A percentile compares a stretch with the other conserved stretches of the same genome.
Conservation (phyloP, 495 filamentous ascomycete genomes). For the Talaromyces liani region DNA sequence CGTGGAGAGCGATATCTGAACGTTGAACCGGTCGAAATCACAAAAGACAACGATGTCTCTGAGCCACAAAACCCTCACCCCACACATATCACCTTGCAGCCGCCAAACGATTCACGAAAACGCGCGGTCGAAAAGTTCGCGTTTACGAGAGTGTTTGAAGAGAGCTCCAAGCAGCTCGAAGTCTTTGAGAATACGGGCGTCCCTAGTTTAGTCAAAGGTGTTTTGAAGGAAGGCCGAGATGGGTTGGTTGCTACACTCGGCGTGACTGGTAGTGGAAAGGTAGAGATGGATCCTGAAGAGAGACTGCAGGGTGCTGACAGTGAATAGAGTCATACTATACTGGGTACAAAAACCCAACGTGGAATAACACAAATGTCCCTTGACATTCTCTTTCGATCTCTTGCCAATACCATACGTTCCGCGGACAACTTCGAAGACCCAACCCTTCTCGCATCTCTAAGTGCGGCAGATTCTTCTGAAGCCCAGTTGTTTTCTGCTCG, state of each 20-base stretch:
- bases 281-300: conserved; percentile 20
- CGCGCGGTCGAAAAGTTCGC: conserved; percentile 88
- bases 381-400: conserved; percentile 78
- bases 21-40: conserved; percentile 53
- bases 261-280: conserved; percentile 95
- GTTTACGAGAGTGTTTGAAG: conserved; percentile 90
- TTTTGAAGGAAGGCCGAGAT: conserved; percentile 75
- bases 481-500: conserved; percentile 70
- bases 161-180: conserved; percentile 74
- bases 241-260: conserved; percentile 86
- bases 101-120: conserved; percentile 69
- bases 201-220: conserved; percentile 67
- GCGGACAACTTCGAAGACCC: conserved; percentile 50
- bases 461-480: conserved; percentile 73
- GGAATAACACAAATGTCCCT: conserved; percentile 88
- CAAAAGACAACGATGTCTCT: conserved; percentile 12
- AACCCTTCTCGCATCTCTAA: conserved; percentile 61
- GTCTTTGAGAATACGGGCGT: conserved; percentile 80
- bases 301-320: conserved; percentile 18
- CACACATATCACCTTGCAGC: conserved; percentile 82
- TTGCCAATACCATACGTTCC: conserved; percentile 57
- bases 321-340: conserved; percentile 88
- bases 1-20: conserved; percentile 64
- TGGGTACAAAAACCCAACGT: conserved; percentile 77
- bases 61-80: conserved; percentile 38